These are phyloP conservation scores for Candolleomyces efflorescens DNA, from an alignment of 768 basidiomycete species.

Conservation along the genomic window DNA sequence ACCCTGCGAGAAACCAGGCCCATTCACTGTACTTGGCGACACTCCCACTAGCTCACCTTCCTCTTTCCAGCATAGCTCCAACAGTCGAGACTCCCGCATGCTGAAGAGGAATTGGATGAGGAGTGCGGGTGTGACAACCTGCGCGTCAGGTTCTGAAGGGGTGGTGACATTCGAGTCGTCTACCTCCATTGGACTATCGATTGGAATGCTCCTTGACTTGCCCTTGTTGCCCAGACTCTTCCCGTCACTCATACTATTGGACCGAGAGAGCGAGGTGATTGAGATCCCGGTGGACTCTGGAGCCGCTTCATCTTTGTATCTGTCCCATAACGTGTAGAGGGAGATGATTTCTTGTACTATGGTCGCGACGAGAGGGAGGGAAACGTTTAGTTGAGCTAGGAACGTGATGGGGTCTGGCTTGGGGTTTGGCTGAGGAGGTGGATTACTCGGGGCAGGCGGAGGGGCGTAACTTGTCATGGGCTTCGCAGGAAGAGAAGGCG, in stretches of 20 bases:
- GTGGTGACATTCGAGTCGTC: not conserved
- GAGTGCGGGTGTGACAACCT: conserved; percentile 47
- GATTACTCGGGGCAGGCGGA: not conserved
- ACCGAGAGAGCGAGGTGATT: conserved; percentile 19
- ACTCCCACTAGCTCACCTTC: conserved; percentile 20
- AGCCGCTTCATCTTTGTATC: conserved; percentile 64
- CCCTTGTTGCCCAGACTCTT: not conserved
- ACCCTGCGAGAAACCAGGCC: not conserved
- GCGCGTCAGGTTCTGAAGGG: conserved; percentile 22
- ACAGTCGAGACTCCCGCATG: conserved; percentile 65
- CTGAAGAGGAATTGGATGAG: conserved; percentile 52
- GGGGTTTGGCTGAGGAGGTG: conserved; percentile 44
- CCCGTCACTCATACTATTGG: conserved; percentile 15
- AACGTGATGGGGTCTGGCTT: conserved; percentile 77
- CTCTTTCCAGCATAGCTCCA: conserved; percentile 39
- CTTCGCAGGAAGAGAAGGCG: conserved; percentile 51
- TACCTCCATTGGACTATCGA: not conserved
- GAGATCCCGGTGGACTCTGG: conserved; percentile 29
- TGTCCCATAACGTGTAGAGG: conserved; percentile 85
- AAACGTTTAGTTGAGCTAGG: conserved; percentile 83
- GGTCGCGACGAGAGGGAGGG: conserved; percentile 72
- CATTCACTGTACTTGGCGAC: conserved; percentile 35
- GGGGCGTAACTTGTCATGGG: conserved; percentile 17
- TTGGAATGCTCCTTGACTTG: not conserved
- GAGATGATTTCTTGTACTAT: conserved; percentile 90